Evolutionary conservation across 1,284 basidiomycete species (phyloP).

Genomic region (Microbotryum violaceum): DNA sequence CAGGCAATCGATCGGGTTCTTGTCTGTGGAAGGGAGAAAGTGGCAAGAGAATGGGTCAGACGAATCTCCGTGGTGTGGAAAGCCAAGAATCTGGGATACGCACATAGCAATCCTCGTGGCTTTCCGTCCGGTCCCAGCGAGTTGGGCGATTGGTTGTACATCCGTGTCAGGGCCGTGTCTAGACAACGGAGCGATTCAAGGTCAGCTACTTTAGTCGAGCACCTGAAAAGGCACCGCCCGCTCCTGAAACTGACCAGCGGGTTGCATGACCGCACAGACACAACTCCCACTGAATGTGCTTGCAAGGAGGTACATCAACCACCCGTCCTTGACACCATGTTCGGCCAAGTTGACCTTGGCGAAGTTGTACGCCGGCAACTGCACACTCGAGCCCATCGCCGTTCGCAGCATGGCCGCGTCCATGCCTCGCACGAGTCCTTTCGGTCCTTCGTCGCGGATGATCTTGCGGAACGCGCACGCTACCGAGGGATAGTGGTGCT

Average conservation of each 20-base stretch:
- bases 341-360: constrained; percentile 69
- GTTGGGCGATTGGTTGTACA: constrained; percentile 72
- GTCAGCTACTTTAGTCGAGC: background rate
- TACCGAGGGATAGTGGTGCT: constrained; percentile 80
- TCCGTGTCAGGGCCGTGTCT: constrained; percentile 73
- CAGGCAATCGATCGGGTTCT: constrained; percentile 84
- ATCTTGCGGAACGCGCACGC: constrained; percentile 75
- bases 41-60: background rate
- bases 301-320: constrained; percentile 80
- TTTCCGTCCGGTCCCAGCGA: constrained; percentile 50
- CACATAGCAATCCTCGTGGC: constrained; percentile 69
- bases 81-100: constrained; percentile 30
- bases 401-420: constrained; percentile 90
- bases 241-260: constrained; percentile 37
- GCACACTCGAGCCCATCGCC: constrained; percentile 85
- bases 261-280: constrained; percentile 52
- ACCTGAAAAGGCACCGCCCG: background rate
- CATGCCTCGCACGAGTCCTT: constrained; percentile 79
- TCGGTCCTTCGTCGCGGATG: constrained; percentile 63
- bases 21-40: constrained; percentile 30
- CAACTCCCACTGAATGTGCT: constrained; percentile 83
- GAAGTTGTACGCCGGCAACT: constrained; percentile 92
- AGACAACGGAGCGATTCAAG: background rate
- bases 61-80: background rate
- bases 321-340: constrained; percentile 61